phyloP scores from a whole-genome alignment of 2,329 filamentous ascomycete species.

The Sclerotinia nivalis region DNA sequence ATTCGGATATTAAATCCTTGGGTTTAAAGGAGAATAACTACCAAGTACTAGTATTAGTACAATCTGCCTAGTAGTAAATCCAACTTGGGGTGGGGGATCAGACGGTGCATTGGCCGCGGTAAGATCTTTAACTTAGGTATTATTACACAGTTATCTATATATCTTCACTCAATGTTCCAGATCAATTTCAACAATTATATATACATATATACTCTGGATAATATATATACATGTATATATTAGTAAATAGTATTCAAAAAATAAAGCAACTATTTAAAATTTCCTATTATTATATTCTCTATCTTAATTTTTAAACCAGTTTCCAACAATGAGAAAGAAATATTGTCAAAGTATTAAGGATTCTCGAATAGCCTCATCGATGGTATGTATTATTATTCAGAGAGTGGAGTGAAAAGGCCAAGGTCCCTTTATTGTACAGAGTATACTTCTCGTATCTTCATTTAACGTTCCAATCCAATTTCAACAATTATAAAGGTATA shows the following conservation, averaged over 20 bases:
- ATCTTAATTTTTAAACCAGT: too few species aligned
- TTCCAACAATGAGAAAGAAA: too few species aligned
- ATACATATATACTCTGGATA: background rate
- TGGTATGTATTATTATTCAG: background rate
- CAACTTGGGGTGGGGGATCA: background rate
- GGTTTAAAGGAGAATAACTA: background rate
- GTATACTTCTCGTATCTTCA: too few species aligned
- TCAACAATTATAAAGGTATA: too few species aligned
- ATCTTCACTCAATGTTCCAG: background rate
- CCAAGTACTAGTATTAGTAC: too few species aligned
- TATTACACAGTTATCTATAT: background rate
- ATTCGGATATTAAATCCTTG: background rate
- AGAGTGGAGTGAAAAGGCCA: background rate
- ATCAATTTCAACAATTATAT: background rate
- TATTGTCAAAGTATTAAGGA: background rate
- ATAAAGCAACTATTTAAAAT: too few species aligned
- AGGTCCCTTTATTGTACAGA: too few species aligned
- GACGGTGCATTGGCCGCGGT: background rate
- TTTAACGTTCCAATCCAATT: too few species aligned
- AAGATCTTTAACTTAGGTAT: background rate
- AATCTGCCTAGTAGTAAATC: background rate
- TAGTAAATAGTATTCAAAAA: too few species aligned
- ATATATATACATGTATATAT: background rate
- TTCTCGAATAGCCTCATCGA: background rate
- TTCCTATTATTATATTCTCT: too few species aligned